Evolutionary conservation across 768 basidiomycete species (phyloP).

Genomic region (Boletus tomentosulus): DNA sequence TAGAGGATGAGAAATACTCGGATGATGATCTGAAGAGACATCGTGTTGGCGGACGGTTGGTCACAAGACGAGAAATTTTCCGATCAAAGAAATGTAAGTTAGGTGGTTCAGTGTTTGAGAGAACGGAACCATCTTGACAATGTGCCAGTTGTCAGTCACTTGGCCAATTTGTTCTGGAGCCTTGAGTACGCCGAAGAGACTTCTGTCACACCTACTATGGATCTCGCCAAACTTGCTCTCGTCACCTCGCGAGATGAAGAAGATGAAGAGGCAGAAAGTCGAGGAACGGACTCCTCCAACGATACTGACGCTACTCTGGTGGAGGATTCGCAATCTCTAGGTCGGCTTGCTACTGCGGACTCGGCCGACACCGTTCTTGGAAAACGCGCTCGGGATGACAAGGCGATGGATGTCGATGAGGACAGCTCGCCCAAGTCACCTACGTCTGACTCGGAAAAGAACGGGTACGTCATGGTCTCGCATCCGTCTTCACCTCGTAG

Average conservation of each 20-base stretch:
- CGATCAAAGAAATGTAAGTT: slow-evolving; percentile 76
- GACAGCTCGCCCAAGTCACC: slow-evolving; percentile 28
- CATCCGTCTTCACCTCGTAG: slow-evolving; percentile 34
- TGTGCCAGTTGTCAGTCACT: slow-evolving; percentile 67
- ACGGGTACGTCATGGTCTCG: slow-evolving; percentile 40
- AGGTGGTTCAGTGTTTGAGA: slow-evolving; percentile 23
- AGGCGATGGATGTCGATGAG: slow-evolving; percentile 54
- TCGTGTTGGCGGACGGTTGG: slow-evolving; percentile 82
- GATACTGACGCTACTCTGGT: slow-evolving; percentile 88
- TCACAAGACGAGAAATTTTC: slow-evolving; percentile 75
- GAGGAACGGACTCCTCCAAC: slow-evolving; percentile 76
- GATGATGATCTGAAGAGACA: slow-evolving; percentile 81
- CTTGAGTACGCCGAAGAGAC: slow-evolving; percentile 62
- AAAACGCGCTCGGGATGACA: slow-evolving; percentile 56
- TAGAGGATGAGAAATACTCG: slow-evolving; percentile 67
- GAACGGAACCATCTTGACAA: slow-evolving; percentile 9
- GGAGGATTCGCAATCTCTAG: slow-evolving; percentile 54
- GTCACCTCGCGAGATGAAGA: slow-evolving; percentile 89
- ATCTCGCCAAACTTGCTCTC: slow-evolving; percentile 87
- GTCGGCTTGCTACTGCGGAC: slow-evolving; percentile 18
- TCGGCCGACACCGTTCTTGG: slow-evolving; percentile 59
- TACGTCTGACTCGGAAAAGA: slow-evolving; percentile 36
- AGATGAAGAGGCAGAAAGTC: slow-evolving; percentile 70
- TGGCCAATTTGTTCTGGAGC: slow-evolving; percentile 74
- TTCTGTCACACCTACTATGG: slow-evolving; percentile 78